phyloP scores from a whole-genome alignment of 1,284 basidiomycete species.

The Hemileia vastatrix region DNA sequence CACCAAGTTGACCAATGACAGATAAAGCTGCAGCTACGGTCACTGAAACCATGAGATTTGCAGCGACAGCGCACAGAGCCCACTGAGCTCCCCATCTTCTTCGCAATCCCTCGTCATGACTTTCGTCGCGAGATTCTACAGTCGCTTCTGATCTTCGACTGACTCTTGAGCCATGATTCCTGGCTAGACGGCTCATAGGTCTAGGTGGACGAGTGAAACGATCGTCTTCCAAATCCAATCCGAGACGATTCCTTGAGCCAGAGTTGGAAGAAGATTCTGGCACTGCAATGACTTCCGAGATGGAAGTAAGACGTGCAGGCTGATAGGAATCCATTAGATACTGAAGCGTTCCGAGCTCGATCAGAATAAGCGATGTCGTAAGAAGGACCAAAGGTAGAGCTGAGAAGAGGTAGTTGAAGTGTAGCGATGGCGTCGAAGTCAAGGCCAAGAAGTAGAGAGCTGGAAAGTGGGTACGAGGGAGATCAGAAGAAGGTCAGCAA shows the following conservation, averaged over 20 bases:
- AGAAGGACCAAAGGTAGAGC: conserved; percentile 24
- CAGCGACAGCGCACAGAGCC: neutral
- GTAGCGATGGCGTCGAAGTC: conserved; percentile 20
- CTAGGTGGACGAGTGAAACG: conserved; percentile 25
- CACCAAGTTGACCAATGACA: conserved; percentile 25
- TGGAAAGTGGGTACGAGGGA: neutral
- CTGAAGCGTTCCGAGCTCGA: conserved; percentile 17
- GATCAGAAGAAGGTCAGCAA: neutral
- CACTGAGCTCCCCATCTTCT: neutral
- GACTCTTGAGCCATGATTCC: neutral
- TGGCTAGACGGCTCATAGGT: neutral
- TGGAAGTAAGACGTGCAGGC: conserved; percentile 19
- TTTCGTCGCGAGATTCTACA: neutral
- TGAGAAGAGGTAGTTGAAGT: conserved; percentile 26
- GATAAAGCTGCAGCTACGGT: neutral
- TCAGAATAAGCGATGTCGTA: conserved; percentile 21
- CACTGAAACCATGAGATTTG: conserved; percentile 11
- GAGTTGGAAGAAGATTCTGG: conserved; percentile 19
- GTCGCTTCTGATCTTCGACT: neutral
- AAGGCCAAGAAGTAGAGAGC: conserved; percentile 30
- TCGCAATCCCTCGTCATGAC: neutral
- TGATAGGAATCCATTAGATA: conserved; percentile 28
- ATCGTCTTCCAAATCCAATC: conserved; percentile 12
- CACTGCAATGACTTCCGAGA: conserved; percentile 27
- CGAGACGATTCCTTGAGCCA: neutral